These are phyloP conservation scores for Lactifluus hygrophoroides DNA, from an alignment of 768 basidiomycete species.

Conservation along the genomic window DNA sequence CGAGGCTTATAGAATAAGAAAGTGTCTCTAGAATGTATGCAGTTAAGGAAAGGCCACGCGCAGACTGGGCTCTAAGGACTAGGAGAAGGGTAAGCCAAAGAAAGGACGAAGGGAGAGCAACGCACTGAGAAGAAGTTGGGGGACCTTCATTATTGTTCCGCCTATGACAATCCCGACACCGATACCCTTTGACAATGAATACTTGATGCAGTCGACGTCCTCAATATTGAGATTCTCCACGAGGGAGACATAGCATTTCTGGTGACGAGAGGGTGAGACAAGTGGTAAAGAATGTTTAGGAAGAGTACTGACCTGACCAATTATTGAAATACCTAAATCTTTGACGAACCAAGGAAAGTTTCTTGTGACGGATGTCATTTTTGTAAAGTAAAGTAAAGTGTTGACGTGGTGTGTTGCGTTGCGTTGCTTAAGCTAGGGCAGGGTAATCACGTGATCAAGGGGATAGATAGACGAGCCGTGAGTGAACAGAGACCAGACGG, in stretches of 20 bases:
- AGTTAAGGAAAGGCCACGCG: conserved; percentile 77
- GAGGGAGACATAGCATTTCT: conserved; percentile 89
- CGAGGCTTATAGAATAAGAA: conserved; percentile 81
- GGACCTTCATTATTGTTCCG: conserved; percentile 93
- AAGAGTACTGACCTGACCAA: conserved; percentile 58
- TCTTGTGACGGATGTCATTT: conserved; percentile 69
- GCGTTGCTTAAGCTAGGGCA: neutral
- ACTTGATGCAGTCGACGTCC: conserved; percentile 82
- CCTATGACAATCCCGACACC: conserved; percentile 90
- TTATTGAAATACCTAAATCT: conserved; percentile 70
- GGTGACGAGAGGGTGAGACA: conserved; percentile 2
- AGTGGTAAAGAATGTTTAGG: neutral
- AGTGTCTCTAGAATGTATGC: conserved; percentile 89
- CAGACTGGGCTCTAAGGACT: conserved; percentile 70
- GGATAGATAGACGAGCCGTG: neutral
- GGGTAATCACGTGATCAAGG: neutral
- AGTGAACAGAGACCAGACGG: too few species aligned
- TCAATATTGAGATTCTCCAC: conserved; percentile 75
- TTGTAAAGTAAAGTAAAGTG: neutral
- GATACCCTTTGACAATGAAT: conserved; percentile 84
- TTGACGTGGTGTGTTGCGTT: neutral
- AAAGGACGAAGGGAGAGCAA: conserved; percentile 6
- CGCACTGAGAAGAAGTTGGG: conserved; percentile 82
- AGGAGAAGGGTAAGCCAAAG: neutral
- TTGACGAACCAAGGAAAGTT: conserved; percentile 82